Conservation (phyloP, 2,329 filamentous ascomycete genomes). For the Fusarium sacchari region DNA sequence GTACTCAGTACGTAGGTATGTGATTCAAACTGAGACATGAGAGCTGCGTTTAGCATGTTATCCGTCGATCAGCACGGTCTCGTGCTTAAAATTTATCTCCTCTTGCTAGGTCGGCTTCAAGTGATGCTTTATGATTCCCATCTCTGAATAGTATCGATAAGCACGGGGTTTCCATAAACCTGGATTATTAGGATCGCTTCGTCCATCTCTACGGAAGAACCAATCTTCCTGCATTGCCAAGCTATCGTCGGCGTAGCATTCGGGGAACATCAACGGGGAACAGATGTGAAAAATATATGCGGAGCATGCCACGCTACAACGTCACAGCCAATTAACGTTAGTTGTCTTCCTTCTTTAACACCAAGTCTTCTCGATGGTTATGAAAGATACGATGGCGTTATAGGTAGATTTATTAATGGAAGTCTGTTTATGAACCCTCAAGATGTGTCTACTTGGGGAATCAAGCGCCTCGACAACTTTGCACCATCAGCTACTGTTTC, state of each 20-base stretch:
- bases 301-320: constrained; percentile 3
- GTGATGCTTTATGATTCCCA: neutral
- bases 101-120: neutral
- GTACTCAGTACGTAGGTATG: no score
- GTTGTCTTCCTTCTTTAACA: neutral
- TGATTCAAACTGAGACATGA: constrained; percentile 16
- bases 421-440: neutral
- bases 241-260: constrained; percentile 21
- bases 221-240: neutral
- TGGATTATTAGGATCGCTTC: neutral
- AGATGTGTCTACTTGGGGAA: neutral
- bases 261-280: constrained; percentile 19
- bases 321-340: constrained; percentile 2
- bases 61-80: constrained; percentile 3
- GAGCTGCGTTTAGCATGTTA: neutral
- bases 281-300: neutral
- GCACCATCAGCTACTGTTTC: neutral
- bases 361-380: neutral
- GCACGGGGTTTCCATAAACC: neutral
- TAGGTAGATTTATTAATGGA: neutral
- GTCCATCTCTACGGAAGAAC: neutral
- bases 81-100: neutral
- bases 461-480: neutral
- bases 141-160: neutral
- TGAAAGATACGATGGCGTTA: neutral